Evolutionary conservation across 495 filamentous ascomycete species (phyloP), one percentile per base, ranked within the genome.

Genomic region (Penicillium ochrochloron): DNA sequence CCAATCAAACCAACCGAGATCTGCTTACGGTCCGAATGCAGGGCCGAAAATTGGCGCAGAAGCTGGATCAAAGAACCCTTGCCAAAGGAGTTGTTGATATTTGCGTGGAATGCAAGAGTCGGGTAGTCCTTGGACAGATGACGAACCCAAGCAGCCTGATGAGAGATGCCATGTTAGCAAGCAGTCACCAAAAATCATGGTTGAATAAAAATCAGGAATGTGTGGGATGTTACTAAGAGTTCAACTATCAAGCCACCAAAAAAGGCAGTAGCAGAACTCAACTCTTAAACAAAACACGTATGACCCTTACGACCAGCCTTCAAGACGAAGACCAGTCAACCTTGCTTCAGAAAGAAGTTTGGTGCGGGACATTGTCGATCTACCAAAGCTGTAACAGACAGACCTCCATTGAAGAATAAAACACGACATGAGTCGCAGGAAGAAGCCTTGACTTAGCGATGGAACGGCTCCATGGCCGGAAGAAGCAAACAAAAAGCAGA

Each of bases 201-300:
- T 8, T 56, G 53, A 39, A 56, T 15, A 57, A 54, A 63, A 56
- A 23, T n/a, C 54, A 69, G 60, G 66, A 68, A 91, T 99, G 94
- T 99, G 86, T 96, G 94, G 90, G 89, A 90, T 92, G 89, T 91
- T 89, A 97, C 94, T 99, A 98, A 96, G 95, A 97, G 90, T 80
- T 86, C 85, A 84, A 83, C 89, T 87, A 94, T 81, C 64, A 74
- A 72, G 74, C 74, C 68, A 72, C 75, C 74, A 74, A 71, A 73
- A 67, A 54, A 72, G 74, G 78, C 68, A 75, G 79, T 76, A 80
- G 70, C 71, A 85, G 86, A 82, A 76, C 87, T 96, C 93, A 93
- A 96, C 93, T 97, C 92, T 90, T 73, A 87, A 88, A 90, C 88
- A 89, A 88, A 84, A 85, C 86, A 89, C 83, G 80, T 80, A 76